Base-by-base conservation (phyloP, 2,329 filamentous ascomycete genomes). In the Mollisia scopiformis region DNA sequence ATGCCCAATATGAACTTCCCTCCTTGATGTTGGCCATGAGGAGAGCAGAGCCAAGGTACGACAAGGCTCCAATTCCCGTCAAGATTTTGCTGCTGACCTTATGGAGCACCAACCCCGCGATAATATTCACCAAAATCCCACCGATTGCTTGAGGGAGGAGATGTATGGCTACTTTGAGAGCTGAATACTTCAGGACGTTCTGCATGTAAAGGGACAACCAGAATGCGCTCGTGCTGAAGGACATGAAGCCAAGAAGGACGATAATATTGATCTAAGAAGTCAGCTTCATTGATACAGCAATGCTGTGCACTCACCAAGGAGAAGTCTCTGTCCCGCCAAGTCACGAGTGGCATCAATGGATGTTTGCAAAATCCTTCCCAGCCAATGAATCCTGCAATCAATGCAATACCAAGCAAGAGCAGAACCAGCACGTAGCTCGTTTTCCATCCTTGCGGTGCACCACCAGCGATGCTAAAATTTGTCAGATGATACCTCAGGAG, bases 141-240 rank as follows among this genome's bases (percentile, higher is more conserved):
- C 81, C 82, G 55, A 89, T 80, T 1, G 84, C 84, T 79, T 88
- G 86, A 0, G 88, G 88, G 0, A 91, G 79, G 39, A 91, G 76
- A 63, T 85, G 84, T 8, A 89, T 80, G 0, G 87, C 87, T 2
- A 88, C 84, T 61, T 77, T 78, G 2, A 91, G 76, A 0, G 88
- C 79, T 0, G 80, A 81, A 62, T 82, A 78, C 3, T 73, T 55
- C 31, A 80, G 75, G 35, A 87, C 74, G 25, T 83, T 75, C 69
- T 90, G 87, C 75, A 90, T 83, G 73, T 84, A 89, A 11, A 89
- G 81, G 0, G 87, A 80, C 0, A 88, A 74, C 82, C 85, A 89
- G 72, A 90, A 89, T 6, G 80, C 75, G 23, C 80, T 77, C 4
- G 83, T 77, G 0, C 81, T 78, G 66, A 91, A 90, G 13, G 82